These are phyloP conservation scores for Physocladia obscura DNA, from an alignment of 192 early-diverging fungal genomes.

Conservation along the genomic window DNA sequence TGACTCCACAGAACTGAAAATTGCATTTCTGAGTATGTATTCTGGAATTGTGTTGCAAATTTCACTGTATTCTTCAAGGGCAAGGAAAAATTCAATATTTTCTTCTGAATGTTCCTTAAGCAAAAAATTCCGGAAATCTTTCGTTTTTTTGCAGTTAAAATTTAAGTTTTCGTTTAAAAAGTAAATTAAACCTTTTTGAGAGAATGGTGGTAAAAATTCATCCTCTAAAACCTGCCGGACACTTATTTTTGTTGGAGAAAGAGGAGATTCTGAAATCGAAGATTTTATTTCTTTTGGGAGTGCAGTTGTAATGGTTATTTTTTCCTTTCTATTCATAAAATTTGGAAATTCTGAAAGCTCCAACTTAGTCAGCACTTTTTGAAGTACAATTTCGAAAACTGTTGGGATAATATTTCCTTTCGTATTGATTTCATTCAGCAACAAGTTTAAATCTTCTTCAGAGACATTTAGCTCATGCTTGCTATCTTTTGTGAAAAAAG, in stretches of 20 bases:
- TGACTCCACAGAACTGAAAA: neutral
- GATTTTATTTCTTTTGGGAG: neutral
- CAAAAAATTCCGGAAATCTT: constrained; percentile 4
- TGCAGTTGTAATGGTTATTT: too few relatives aligned
- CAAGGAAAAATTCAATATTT: constrained; percentile 21
- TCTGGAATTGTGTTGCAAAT: constrained; percentile 4
- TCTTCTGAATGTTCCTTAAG: constrained; percentile 19
- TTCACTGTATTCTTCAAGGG: constrained; percentile 5
- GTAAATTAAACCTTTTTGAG: neutral
- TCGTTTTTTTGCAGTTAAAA: neutral
- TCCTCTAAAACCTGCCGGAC: constrained; percentile 2
- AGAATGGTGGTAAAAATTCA: neutral
- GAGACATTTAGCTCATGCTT: constrained; percentile 32
- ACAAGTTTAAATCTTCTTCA: neutral
- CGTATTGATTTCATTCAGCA: constrained; percentile 21
- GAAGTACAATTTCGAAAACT: constrained; percentile 22
- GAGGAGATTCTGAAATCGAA: neutral
- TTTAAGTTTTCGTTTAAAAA: neutral
- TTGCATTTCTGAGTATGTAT: neutral
- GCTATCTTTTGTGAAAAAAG: neutral
- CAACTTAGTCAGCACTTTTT: constrained; percentile 24
- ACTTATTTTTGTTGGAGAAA: neutral
- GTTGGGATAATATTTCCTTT: constrained; percentile 29
- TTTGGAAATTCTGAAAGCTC: constrained; percentile 31
- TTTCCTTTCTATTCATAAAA: constrained; percentile 23